Base-by-base conservation (phyloP, 352 stramenopile species). In the Pilasporangium apinafurcum region DNA sequence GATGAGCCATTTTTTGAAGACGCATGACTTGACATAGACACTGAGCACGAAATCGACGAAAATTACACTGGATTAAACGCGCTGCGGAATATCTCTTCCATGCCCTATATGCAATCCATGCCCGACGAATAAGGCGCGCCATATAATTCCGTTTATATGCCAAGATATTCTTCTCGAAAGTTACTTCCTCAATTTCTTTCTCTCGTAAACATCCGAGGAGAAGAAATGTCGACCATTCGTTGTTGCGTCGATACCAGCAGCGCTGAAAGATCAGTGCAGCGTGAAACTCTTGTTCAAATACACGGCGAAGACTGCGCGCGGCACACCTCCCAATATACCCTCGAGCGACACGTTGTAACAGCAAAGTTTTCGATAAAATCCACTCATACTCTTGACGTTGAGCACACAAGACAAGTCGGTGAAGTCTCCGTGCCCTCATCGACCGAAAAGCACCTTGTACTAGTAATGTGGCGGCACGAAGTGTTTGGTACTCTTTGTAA, bases 211-310 rank as follows among this genome's bases (percentile, higher is more conserved):
- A 92, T 4, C 79, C 79, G 6, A 93, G 68, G 12, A 93, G 47
- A 12, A 93, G 42, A 44, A 92, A 92, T 16, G 79, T 92, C 14
- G 77, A 89, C 64, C 73, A 90, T 35, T 93, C 82, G 48, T 86
- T 86, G 42, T 88, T 90, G 25, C 68, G 73, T 9, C 48, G 73
- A 38, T 93, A 93, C 81, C 81, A 93, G 9, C 62, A 72, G 18
- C 81, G 73, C 36, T 93, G 81, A 6, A 91, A 68, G 1, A 83
- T 51, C 3, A 93, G 45, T 2, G 78, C 78, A 3, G 81, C 76
- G 26, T 73, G 62, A 48, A 86, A 83, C 31, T 65, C 57, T 12
- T 74, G 57, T 2, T 76, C 62, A 7, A 56, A 42, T 22, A 65
- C 32, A 1, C 38, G 34, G 5, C 58, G 61, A 12, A 70, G 44